A percentile compares a stretch with the other conserved stretches of the same genome.
Evolutionary conservation across 1,139 yeast species (phyloP).

Genomic region (Saccharomyces hybrid): DNA sequence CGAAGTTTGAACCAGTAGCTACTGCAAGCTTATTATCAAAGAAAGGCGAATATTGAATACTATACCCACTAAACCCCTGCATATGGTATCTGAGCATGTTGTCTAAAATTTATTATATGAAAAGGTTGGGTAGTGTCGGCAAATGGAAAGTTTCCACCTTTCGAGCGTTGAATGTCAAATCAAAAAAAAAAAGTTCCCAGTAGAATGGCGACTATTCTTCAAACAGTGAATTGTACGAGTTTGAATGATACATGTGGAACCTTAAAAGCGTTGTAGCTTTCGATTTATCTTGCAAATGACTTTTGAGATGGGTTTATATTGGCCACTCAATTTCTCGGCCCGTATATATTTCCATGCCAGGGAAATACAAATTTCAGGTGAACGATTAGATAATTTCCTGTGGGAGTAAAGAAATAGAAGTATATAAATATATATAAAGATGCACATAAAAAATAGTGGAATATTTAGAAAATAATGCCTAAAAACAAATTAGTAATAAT

Average conservation of each 20-base stretch:
- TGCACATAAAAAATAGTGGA: neutral
- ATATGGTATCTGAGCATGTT: slow-evolving; percentile 70
- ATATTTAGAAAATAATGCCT: neutral
- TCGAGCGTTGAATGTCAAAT: neutral
- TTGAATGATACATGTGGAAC: too few relatives aligned
- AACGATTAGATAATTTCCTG: neutral
- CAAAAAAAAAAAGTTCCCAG: neutral
- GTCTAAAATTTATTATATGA: neutral
- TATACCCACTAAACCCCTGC: slow-evolving; percentile 78
- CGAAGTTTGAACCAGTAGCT: slow-evolving; percentile 87
- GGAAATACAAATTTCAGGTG: neutral
- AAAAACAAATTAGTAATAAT: neutral
- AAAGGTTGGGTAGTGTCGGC: neutral
- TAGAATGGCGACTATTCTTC: too few relatives aligned
- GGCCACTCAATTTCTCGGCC: neutral
- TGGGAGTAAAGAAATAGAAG: neutral
- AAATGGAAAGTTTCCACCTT: neutral
- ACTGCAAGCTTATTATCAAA: slow-evolving; percentile 88
- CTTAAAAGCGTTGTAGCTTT: neutral
- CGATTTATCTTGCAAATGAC: neutral
- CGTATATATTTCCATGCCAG: neutral
- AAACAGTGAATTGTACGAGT: too few relatives aligned
- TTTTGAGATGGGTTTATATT: neutral
- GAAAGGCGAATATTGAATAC: slow-evolving; percentile 84
- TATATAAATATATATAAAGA: neutral